These are phyloP conservation scores for Starmerella powellii DNA, from an alignment of 805 yeast species.

Conservation along the genomic window DNA sequence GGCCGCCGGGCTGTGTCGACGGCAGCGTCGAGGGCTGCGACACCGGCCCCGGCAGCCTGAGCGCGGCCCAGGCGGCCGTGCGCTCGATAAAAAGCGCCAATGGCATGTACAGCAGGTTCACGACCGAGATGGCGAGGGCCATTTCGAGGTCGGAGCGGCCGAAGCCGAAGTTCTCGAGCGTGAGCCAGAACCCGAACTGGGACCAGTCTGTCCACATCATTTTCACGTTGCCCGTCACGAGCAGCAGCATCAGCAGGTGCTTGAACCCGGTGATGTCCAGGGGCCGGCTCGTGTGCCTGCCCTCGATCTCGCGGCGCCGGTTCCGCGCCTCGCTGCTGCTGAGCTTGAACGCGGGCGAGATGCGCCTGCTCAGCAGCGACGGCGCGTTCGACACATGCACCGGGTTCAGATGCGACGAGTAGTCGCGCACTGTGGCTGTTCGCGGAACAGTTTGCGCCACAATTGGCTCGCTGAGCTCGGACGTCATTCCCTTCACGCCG, in stretches of 20 bases:
- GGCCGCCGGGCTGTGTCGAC: no score
- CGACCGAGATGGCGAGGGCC: conserved; percentile 23
- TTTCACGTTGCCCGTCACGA: conserved; percentile 33
- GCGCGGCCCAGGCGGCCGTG: conserved; percentile 21
- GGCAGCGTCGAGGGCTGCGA: no score
- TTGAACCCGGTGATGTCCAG: conserved; percentile 30
- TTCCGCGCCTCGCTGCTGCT: conserved; percentile 15
- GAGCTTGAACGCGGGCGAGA: conserved; percentile 5
- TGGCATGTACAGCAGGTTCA: conserved; percentile 30
- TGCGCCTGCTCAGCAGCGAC: conserved; percentile 20
- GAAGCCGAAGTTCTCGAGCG: conserved; percentile 27
- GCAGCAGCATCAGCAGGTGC: conserved; percentile 32
- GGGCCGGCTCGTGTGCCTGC: conserved; percentile 11
- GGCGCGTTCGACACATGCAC: conserved; percentile 18
- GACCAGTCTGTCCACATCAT: conserved; percentile 31
- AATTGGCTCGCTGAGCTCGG: neutral
- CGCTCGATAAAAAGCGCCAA: conserved; percentile 31
- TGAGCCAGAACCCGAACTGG: conserved; percentile 30
- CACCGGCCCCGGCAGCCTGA: no score
- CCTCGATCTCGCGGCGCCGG: conserved; percentile 12
- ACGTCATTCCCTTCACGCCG: neutral
- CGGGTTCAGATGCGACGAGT: conserved; percentile 19
- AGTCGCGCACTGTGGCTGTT: neutral
- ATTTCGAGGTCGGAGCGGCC: conserved; percentile 26
- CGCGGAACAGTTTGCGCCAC: neutral